phyloP scores from a whole-genome alignment of 768 basidiomycete species.

The Trichaptum fuscoviolaceum region DNA sequence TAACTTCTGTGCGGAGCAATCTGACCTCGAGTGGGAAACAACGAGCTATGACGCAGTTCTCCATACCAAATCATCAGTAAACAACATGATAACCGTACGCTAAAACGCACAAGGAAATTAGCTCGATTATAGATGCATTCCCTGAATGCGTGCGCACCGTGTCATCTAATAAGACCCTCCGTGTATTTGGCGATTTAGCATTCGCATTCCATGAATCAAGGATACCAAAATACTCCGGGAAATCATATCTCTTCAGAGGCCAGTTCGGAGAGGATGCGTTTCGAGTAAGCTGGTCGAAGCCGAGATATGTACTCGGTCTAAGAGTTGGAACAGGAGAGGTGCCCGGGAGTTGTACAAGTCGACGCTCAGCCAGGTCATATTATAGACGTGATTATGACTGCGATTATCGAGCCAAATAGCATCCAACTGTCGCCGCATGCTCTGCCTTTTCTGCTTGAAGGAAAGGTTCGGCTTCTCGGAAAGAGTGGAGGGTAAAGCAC shows the following conservation, averaged over 20 bases:
- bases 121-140: not conserved
- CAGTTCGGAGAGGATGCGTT: not conserved
- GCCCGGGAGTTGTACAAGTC: not conserved
- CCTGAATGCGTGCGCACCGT: not conserved
- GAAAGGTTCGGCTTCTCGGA: not conserved
- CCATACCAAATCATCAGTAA: constrained; percentile 4
- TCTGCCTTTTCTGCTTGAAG: not conserved
- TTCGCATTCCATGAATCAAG: not conserved
- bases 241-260: not conserved
- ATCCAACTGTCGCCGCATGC: not conserved
- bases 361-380: not conserved
- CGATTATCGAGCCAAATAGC: not conserved
- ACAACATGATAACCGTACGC: not conserved
- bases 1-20: not conserved
- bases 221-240: not conserved
- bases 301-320: not conserved
- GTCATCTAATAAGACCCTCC: not conserved
- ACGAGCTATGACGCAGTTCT: not conserved
- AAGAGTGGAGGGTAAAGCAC: not conserved
- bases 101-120: not conserved
- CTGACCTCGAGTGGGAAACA: constrained; percentile 1
- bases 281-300: not conserved
- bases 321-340: not conserved
- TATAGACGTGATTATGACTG: not conserved
- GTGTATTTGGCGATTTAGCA: not conserved